phyloP scores from a whole-genome alignment of 2,329 filamentous ascomycete genomes.

The Aspergillus texensis region DNA sequence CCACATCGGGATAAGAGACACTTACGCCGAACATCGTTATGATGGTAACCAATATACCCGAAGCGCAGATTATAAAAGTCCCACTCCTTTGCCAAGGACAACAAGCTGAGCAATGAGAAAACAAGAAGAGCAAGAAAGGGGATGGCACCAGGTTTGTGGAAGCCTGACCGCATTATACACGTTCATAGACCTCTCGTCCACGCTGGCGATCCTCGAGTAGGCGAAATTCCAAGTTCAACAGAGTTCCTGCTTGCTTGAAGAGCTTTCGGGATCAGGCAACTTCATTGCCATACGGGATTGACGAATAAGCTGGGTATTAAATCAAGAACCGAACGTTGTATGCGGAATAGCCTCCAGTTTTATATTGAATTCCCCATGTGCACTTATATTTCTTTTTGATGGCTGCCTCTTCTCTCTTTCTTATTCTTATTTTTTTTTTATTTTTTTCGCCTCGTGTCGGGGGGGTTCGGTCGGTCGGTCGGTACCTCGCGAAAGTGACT shows the following conservation, averaged over 20 bases:
- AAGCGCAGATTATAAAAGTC: slow-evolving; percentile 32
- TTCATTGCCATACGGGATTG: slow-evolving; percentile 19
- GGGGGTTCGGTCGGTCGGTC: slow-evolving; percentile 13
- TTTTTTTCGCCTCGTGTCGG: slow-evolving; percentile 4
- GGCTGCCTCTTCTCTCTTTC: not conserved
- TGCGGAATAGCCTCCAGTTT: not conserved
- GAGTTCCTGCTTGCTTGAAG: slow-evolving; percentile 12
- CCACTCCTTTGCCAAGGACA: slow-evolving; percentile 34
- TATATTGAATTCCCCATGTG: not conserved
- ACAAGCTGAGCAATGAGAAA: slow-evolving; percentile 37
- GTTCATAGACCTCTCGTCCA: slow-evolving; percentile 15
- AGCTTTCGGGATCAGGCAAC: slow-evolving; percentile 3
- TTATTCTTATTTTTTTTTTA: not conserved
- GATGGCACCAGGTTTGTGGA: slow-evolving; percentile 37
- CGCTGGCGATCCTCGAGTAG: slow-evolving; percentile 7
- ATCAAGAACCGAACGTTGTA: not conserved
- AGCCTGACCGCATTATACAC: slow-evolving; percentile 38
- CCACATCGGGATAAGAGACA: slow-evolving; percentile 7
- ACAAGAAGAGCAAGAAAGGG: slow-evolving; percentile 36
- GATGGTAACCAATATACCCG: slow-evolving; percentile 29
- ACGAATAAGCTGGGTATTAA: not conserved
- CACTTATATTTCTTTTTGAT: not conserved
- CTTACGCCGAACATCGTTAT: slow-evolving; percentile 30
- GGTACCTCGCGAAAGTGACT: slow-evolving; percentile 7
- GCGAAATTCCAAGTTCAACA: slow-evolving; percentile 7